Percentiles rank a stretch among this genome's conserved stretches.
These are phyloP conservation scores for Stylosanthes scabra DNA, from an alignment of 331 rosid species.

Conservation along the genomic window DNA sequence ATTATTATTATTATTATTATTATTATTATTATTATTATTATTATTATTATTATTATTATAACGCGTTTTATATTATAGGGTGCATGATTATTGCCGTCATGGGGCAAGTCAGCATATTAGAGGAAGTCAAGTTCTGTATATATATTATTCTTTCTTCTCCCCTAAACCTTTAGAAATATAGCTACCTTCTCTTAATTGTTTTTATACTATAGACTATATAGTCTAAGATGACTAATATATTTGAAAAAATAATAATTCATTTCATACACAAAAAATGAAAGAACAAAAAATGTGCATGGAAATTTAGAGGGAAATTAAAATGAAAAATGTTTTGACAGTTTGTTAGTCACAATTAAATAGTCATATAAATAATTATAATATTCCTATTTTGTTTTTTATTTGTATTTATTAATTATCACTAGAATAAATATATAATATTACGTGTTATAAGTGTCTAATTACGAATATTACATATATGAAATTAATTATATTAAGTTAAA, in stretches of 20 bases:
- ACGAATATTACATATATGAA: too few species aligned
- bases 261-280: conserved; percentile 13
- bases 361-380: too few species aligned
- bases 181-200: conserved; percentile 5
- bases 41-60: too few species aligned
- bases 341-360: too few species aligned
- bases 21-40: too few species aligned
- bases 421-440: too few species aligned
- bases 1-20: too few species aligned
- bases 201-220: neutral
- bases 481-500: too few species aligned
- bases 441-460: too few species aligned
- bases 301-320: neutral
- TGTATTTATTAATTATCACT: too few species aligned
- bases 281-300: conserved; percentile 27
- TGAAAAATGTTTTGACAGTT: too few species aligned
- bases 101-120: conserved; percentile 25
- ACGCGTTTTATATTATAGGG: conserved; percentile 27
- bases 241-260: neutral
- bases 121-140: conserved; percentile 38
- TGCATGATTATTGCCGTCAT: conserved; percentile 22
- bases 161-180: neutral
- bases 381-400: too few species aligned
- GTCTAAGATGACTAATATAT: neutral
- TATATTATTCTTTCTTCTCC: neutral